Percentiles rank a stretch among this genome's conserved stretches.
Evolutionary conservation across 805 yeast genomes (phyloP).

Genomic region (Monosporozyma aerobia): DNA sequence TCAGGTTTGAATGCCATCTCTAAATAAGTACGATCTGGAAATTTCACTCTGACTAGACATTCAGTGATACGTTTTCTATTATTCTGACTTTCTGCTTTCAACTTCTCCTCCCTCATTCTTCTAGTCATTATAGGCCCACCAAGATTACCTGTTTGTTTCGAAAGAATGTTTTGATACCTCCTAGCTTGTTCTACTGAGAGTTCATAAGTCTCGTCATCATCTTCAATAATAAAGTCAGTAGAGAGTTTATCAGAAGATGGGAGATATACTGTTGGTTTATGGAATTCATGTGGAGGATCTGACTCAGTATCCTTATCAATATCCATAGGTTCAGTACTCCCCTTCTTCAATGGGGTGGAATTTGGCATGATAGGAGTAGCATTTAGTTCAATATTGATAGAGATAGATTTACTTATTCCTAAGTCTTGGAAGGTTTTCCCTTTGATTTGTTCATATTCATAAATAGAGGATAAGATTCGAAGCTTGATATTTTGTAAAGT

Average conservation of each 20-base stretch:
- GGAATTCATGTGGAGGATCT: slow-evolving; percentile 4
- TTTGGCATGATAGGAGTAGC: slow-evolving; percentile 12
- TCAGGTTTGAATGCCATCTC: slow-evolving; percentile 41
- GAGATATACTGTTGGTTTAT: slow-evolving; percentile 16
- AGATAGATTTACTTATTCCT: slow-evolving; percentile 13
- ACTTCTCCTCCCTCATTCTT: slow-evolving; percentile 31
- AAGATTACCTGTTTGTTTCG: slow-evolving; percentile 32
- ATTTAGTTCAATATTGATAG: slow-evolving; percentile 9
- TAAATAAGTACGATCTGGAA: slow-evolving; percentile 48
- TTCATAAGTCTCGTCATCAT: slow-evolving; percentile 35
- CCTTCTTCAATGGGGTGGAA: slow-evolving; percentile 8
- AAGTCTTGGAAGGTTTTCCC: slow-evolving; percentile 10
- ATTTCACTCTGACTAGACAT: slow-evolving; percentile 41
- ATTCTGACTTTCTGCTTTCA: slow-evolving; percentile 15
- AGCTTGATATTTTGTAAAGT: slow-evolving; percentile 7
- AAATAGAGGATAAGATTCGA: slow-evolving; percentile 19
- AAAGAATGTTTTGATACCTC: slow-evolving; percentile 42
- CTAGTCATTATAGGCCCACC: slow-evolving; percentile 37
- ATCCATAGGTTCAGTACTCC: slow-evolving; percentile 2
- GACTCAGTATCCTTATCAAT: slow-evolving; percentile 18
- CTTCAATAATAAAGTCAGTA: slow-evolving; percentile 8
- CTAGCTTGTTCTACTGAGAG: slow-evolving; percentile 45
- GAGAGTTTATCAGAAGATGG: slow-evolving; percentile 10
- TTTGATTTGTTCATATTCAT: slow-evolving; percentile 7
- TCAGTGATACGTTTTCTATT: slow-evolving; percentile 8